Base-by-base conservation (phyloP, 768 basidiomycete genomes). In the Phaeolepiota aurea region DNA sequence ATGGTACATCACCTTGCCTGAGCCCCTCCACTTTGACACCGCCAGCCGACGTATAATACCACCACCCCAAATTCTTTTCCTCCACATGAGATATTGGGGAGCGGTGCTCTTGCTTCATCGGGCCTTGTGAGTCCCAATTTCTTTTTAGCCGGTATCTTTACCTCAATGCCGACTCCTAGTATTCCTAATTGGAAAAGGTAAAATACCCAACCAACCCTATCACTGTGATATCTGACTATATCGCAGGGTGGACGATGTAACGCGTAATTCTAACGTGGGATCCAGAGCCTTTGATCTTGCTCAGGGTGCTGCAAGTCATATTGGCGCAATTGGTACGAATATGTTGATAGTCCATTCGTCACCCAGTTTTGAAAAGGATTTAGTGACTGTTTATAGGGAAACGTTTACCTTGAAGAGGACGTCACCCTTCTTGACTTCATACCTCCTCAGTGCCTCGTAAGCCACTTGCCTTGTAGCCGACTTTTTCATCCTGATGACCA, bases 11-110 rank as follows among this genome's bases (percentile, higher is more conserved):
- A 68, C 72, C 18, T 68, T 89, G 15, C 81, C 85, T 0, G 76
- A 82, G 22, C 58, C 66, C 38, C 66, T 89, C 18, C 69, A 71
- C 34, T 82, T 74, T 50, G 78, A 82, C 46, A 60, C 73, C 23
- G 61, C 71, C 10, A 76, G 68, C 48, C 72, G 73, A 49, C 65
- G 74, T 36, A 61, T 57, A 5, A 55, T 64, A 7, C 81, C 82
- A 5, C 71, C 79, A 3, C 80, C 86, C 1, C 76, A 80, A 40
- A 68, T 87, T 18, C 55, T 87, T 20, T 69, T 76, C 34, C 61
- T 88, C 31, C 82, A 89, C 48, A 68, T 85, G 42, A 70, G 83
- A 46, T 88, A 89, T 54, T 85, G 83, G 76, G 77, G 75, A 4
- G 70, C 82, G 13, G 79, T 88, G 3, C 64, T 89, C 10, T 63